Evolutionary conservation across 2,329 filamentous ascomycete species (phyloP), one percentile per base, ranked within the genome.

Genomic region (Exophiala sideris): DNA sequence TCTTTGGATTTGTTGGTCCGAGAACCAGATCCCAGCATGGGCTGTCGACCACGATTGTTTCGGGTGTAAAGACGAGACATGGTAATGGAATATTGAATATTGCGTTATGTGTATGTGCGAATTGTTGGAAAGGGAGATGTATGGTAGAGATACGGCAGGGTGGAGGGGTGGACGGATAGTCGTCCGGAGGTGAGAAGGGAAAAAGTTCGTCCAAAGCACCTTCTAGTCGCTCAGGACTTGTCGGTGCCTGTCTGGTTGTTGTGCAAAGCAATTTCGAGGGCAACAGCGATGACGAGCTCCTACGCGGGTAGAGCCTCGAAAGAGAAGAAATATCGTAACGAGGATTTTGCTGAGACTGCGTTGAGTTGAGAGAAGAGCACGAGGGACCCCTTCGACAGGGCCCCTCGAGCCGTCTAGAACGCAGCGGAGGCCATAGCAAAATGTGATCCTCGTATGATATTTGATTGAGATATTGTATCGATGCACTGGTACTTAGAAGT

Each of bases 331-430:
- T 78, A 77, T 74, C 71, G 73, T 50, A 50, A 57, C 54, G 54
- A 57, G 54, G 54, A 57, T 55, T 57, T 57, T 29, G 24, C 24
- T 29, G 24, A 29, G 54, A 51, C 55, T 53, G 54, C 38, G 51
- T 51, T 57, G 52, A 51, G 48, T 53, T 48, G 48, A 34, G 48
- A 56, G 50, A 50, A 50, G 40, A 50, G 54, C 45, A 50, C 51
- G 52, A 60, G 54, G 57, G 57, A 46, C 54, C 57, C 52, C 41
- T 44, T 12, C 16, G 29, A 50, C 32, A 49, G 59, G 50, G 44
- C 83, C 84, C 85, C 85, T 84, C 86, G 85, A 73, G 84, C 82
- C 76, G 82, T 89, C 91, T 91, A 95, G 87, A 92, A 88, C 87
- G 87, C 86, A 88, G 84, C 86, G 86, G 87, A 78, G 80, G 86